Base-by-base conservation (phyloP, 345 rosid species). In the Sisymbrium irio region DNA sequence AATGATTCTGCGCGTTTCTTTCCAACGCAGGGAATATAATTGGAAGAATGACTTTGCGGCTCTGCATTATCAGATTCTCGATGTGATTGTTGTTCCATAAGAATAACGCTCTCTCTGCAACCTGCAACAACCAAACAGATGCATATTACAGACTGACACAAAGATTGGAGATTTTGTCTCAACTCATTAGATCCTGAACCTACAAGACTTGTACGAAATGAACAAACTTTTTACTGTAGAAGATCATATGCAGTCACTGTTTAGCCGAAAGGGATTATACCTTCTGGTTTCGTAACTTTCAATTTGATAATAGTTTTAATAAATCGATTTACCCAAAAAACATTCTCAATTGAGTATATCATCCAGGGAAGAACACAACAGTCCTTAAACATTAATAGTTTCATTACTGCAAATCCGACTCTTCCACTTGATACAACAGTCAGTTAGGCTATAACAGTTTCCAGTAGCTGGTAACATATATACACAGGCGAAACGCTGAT, bases 81-180 rank as follows among this genome's bases (percentile, higher is more conserved):
- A 88, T 88, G 83, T 88, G 93, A 65, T 86, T 85, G 49, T 88
- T 86, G 83, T 86, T 86, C 93, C 93, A 88, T 68, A 86, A 81
- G 78, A 83, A 86, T 70, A 88, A 75, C 56, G 93, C 90, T 81
- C 90, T 78, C 77, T 88, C 93, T 14, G 93, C 89, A 70, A 88
- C 90, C 93, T 88, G 81, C 45, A 61, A 69, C 62, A 66, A 10
- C 50, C 33, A 79, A 7, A 37, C 41, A 65, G 65, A 36, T 44
- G 27, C 33, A 61, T 68, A 30, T 69, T 25, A 62, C 7, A 42
- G 6, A 68, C 74, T 33, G 33, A n/a, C 37, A 53, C 69, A 68
- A 75, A 20, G 41, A 51, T 9, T 61, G 28, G 36, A 41, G 32
- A 44, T 49, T 61, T 60, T n/a, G 20, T 37, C 53, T 37, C 28